phyloP scores from a whole-genome alignment of 2,329 filamentous ascomycete species.

The Neonectria punicea region DNA sequence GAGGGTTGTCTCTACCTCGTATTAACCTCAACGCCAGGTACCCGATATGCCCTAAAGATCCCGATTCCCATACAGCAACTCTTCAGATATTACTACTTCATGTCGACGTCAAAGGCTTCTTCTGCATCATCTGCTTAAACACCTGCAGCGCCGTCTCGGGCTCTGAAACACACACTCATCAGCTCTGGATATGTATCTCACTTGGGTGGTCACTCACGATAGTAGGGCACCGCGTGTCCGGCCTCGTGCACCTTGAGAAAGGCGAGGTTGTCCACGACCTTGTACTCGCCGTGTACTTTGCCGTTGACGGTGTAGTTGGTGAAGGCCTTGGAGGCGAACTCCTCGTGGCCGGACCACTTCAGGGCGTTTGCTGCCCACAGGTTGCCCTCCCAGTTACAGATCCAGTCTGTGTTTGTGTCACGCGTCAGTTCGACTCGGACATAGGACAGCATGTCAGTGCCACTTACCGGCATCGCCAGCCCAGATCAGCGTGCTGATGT shows the following conservation, averaged over 20 bases:
- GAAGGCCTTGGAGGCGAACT: constrained; percentile 49
- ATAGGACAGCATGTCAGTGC: neutral
- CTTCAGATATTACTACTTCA: constrained; percentile 7
- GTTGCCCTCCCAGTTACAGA: constrained; percentile 68
- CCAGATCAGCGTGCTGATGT: constrained; percentile 62
- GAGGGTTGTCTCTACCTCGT: neutral
- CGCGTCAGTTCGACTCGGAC: constrained; percentile 5
- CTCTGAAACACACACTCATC: constrained; percentile 28
- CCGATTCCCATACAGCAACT: neutral
- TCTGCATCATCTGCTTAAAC: constrained; percentile 43
- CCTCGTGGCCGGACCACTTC: constrained; percentile 51
- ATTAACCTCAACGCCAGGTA: neutral
- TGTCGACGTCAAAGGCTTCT: constrained; percentile 33
- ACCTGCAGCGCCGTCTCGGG: constrained; percentile 42
- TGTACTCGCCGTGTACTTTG: constrained; percentile 59
- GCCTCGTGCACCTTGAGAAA: constrained; percentile 69
- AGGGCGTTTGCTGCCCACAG: constrained; percentile 58
- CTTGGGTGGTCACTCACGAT: constrained; percentile 40
- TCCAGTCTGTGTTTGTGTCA: constrained; percentile 55
- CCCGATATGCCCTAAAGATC: neutral
- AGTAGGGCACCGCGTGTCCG: constrained; percentile 65
- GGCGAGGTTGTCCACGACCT: constrained; percentile 64
- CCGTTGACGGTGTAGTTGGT: constrained; percentile 61
- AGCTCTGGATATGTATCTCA: no score
- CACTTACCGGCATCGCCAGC: constrained; percentile 60